Evolutionary conservation across 2,329 filamentous ascomycete genomes (phyloP), one percentile per base, ranked within the genome.

Genomic region (Ascochyta lentis): DNA sequence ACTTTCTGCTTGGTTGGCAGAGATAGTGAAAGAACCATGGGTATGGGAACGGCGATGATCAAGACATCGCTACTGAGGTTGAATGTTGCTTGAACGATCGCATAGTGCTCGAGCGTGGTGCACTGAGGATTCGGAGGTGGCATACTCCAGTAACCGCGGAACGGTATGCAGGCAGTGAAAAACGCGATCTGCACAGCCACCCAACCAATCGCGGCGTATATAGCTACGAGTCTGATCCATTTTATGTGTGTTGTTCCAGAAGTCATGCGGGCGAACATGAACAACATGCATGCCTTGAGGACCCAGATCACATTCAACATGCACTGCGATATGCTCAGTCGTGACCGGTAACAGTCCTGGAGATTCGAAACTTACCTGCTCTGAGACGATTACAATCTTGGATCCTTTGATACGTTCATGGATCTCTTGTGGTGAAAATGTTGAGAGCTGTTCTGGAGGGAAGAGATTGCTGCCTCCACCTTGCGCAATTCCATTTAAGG

Each of bases 11-110:
- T 82, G 1, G 76, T 37, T 6, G 78, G 73, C 2, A 87, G 74
- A 41, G 80, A 78, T 1, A 85, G 79, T 24, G 78, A 78, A 10
- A 82, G 60, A 24, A 87, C 65, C 49, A 84, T 72, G 0, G 84
- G 84, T 59, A 87, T 77, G 1, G 84, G 84, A 19, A 88, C 81
- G 3, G 78, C 65, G 26, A 88, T 81, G 66, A 88, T 86, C 74
- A 84, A 78, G 2, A 86, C 34, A 59, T 88, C 86, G 24, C 84
- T 86, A 2, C 82, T 80, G 44, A 87, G 81, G 61, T 88, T 88
- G 66, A 88, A 81, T 4, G 80, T 77, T 1, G 83, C 80, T 55
- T 87, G 85, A 15, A 83, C 81, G 46, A 86, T 85, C 10, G 85
- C 78, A 62, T 86, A 86, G 64, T 85, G 77, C 15, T 81, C 77